Evolutionary conservation across 2,329 filamentous ascomycete species (phyloP), one percentile per base, ranked within the genome.

Genomic region (Pezizomycotina sp.): DNA sequence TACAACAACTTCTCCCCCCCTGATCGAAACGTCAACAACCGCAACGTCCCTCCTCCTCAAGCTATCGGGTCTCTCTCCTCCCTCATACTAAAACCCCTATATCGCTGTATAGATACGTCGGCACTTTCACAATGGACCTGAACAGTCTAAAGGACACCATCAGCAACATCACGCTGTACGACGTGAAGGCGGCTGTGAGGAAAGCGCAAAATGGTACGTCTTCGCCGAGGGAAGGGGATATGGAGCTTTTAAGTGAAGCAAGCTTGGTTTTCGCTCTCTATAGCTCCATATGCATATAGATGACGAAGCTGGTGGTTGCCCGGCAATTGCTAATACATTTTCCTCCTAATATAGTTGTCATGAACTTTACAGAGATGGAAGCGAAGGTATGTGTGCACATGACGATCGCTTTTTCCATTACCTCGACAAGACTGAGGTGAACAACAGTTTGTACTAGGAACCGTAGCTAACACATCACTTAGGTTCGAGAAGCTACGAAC

Each of bases 321-420:
- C n/a, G n/a, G n/a, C n/a, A n/a, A n/a, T n/a, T n/a, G n/a, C n/a
- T n/a, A n/a, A n/a, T n/a, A n/a, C n/a, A n/a, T n/a, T n/a, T n/a
- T n/a, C n/a, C 18, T 12, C 22, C 18, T 30, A 34, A 38, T 42
- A 46, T 53, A 92, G 83, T 83, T 48, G 83, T 92, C 43, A 92
- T 93, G 84, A 93, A 92, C 62, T 92, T 86, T 59, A 92, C 84
- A 26, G 84, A 93, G 56, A 86, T 89, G 79, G 81, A 91, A 61
- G 59, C 69, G 27, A 74, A 73, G 66, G 68, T 72, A 47, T 28
- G 53, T 52, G 29, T 24, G 34, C 38, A n/a, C n/a, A n/a, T n/a
- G n/a, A n/a, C n/a, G n/a, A n/a, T n/a, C 21, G n/a, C n/a, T 23
- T 37, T 33, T 19, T 25, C n/a, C 38, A 33, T 46, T 46, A 32